phyloP scores from a whole-genome alignment of 2,329 filamentous ascomycete species.

The Fusarium subtropicale region DNA sequence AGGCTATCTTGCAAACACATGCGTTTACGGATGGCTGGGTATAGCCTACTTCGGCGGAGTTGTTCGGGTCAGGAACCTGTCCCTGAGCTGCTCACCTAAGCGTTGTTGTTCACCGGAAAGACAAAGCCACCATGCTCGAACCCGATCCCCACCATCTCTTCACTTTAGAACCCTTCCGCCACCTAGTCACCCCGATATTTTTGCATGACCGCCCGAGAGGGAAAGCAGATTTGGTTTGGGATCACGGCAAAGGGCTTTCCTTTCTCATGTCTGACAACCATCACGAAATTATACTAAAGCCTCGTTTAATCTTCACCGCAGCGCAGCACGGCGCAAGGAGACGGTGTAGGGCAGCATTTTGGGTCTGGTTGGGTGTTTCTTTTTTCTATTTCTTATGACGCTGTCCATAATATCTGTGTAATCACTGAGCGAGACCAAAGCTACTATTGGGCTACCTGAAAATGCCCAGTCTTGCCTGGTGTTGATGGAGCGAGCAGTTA shows the following conservation, averaged over 20 bases:
- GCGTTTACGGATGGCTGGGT: constrained; percentile 5
- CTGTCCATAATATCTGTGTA: constrained; percentile 49
- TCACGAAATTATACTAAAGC: constrained; percentile 53
- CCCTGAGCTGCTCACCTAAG: constrained; percentile 1
- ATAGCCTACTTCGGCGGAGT: constrained; percentile 11
- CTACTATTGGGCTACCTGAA: constrained; percentile 21
- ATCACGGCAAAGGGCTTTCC: constrained; percentile 38
- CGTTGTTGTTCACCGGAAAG: constrained; percentile 6
- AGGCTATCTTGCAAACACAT: constrained; percentile 2
- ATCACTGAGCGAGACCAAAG: constrained; percentile 39
- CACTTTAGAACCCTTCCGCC: constrained; percentile 42
- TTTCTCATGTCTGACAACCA: constrained; percentile 52
- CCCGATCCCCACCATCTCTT: constrained; percentile 32
- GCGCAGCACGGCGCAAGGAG: constrained; percentile 56
- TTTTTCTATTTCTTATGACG: constrained; percentile 48
- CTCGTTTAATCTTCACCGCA: constrained; percentile 51
- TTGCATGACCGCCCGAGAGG: constrained; percentile 35
- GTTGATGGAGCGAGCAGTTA: constrained; percentile 32
- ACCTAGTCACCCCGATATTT: constrained; percentile 30
- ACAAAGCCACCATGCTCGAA: constrained; percentile 22
- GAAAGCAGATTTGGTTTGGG: constrained; percentile 41
- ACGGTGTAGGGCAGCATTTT: constrained; percentile 55
- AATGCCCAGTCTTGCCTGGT: constrained; percentile 32
- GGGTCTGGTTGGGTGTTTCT: constrained; percentile 51
- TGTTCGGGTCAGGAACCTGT: constrained; percentile 12